Conservation (phyloP, 2,329 filamentous ascomycete genomes). For the Colletotrichum godetiae region DNA sequence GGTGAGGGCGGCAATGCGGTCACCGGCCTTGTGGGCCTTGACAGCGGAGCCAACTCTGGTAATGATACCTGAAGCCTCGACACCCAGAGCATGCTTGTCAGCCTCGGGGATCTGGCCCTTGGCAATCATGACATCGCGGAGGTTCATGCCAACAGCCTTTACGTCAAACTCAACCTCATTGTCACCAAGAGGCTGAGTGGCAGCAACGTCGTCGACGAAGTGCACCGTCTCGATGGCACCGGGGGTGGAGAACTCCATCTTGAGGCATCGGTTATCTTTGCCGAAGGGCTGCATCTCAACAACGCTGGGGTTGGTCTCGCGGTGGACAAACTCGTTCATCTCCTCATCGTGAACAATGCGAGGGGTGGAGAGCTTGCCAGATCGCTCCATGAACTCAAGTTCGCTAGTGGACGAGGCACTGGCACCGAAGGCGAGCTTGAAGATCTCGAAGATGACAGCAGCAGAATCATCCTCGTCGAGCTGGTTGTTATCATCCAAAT, state of each 20-base stretch:
- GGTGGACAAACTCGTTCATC: constrained; percentile 56
- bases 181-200: constrained; percentile 42
- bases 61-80: constrained; percentile 48
- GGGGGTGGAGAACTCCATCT: constrained; percentile 50
- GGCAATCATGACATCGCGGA: constrained; percentile 57
- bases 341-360: constrained; percentile 52
- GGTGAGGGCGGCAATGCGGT: constrained; percentile 40
- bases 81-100: constrained; percentile 42
- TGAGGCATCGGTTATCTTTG: constrained; percentile 46
- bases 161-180: constrained; percentile 57
- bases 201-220: constrained; percentile 50
- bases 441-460: constrained; percentile 49
- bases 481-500: constrained; percentile 52
- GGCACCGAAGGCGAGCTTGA: constrained; percentile 49
- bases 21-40: constrained; percentile 43
- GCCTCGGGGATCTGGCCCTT: constrained; percentile 50
- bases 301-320: constrained; percentile 51
- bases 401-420: constrained; percentile 47
- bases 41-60: constrained; percentile 45
- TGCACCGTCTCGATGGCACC: constrained; percentile 53
- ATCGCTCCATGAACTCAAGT: constrained; percentile 56
- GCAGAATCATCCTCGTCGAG: constrained; percentile 44
- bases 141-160: constrained; percentile 57
- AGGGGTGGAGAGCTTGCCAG: constrained; percentile 51
- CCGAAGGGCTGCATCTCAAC: constrained; percentile 54